Evolutionary conservation across 106 monocot genomes (phyloP).

Genomic region (Xerophyta viscosa): DNA sequence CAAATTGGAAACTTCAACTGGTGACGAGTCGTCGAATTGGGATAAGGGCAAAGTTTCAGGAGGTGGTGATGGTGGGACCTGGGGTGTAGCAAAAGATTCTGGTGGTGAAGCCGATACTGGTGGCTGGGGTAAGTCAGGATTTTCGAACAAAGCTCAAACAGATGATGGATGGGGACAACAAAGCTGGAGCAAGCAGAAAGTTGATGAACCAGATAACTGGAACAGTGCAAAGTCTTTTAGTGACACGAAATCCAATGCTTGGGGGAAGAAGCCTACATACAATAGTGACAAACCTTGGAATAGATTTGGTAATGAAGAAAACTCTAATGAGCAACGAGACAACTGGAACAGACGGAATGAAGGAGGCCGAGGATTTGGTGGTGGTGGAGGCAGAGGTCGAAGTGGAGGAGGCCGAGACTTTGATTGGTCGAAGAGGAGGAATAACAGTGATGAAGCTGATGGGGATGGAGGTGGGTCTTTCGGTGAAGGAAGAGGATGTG

Average conservation of each 20-base stretch:
- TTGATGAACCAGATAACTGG: not conserved
- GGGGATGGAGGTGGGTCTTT: constrained; percentile 4
- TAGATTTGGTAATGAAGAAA: not conserved
- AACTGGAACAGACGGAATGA: constrained; percentile 3
- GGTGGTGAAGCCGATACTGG: not conserved
- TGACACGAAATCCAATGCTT: not conserved
- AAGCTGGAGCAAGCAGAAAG: not conserved
- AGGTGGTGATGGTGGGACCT: not conserved
- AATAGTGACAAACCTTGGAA: not conserved
- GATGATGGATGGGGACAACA: not conserved
- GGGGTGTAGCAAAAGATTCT: not conserved
- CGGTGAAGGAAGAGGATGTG: constrained; percentile 6
- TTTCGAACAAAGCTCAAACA: not conserved
- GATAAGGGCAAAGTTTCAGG: not conserved
- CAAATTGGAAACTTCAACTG: not conserved
- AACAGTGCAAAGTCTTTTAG: not conserved
- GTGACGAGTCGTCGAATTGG: not conserved
- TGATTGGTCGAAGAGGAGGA: not conserved
- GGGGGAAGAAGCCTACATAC: not conserved
- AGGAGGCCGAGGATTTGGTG: constrained; percentile 1
- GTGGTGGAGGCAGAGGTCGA: constrained; percentile 7
- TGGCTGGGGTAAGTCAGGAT: not conserved
- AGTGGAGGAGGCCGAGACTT: not conserved
- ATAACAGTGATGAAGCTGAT: not conserved
- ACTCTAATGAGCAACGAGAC: not conserved